Conservation (phyloP, 1,139 yeast species). For the Yamadazyma kanchanaburiensis region DNA sequence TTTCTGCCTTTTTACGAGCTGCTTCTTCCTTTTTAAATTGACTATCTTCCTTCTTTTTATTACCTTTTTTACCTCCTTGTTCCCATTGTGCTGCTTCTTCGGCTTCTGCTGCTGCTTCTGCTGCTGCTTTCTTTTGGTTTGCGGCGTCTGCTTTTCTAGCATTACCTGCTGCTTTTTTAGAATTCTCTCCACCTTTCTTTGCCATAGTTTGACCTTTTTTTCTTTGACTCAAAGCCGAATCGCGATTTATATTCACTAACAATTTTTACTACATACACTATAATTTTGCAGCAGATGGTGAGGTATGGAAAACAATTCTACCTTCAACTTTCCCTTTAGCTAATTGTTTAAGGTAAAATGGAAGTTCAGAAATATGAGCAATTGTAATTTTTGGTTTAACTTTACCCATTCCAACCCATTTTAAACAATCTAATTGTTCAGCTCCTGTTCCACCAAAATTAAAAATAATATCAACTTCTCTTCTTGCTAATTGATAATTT, state of each 20-base stretch:
- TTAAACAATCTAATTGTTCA: constrained; percentile 44
- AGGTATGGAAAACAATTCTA: constrained; percentile 43
- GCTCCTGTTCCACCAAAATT: constrained; percentile 46
- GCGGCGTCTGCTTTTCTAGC: constrained; percentile 71
- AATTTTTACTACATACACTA: constrained; percentile 1
- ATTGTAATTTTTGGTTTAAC: constrained; percentile 35
- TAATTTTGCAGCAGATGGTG: constrained; percentile 6
- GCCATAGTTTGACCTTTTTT: constrained; percentile 47
- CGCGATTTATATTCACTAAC: no score
- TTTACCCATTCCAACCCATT: constrained; percentile 40
- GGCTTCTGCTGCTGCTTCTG: constrained; percentile 43
- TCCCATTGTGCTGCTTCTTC: constrained; percentile 69
- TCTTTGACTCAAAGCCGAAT: constrained; percentile 1
- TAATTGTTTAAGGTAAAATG: constrained; percentile 32
- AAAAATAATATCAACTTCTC: constrained; percentile 40
- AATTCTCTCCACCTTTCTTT: constrained; percentile 57
- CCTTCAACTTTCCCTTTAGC: constrained; percentile 40
- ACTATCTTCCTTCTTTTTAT: constrained; percentile 66
- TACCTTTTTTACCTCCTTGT: constrained; percentile 67
- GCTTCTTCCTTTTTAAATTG: constrained; percentile 62
- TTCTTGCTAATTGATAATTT: constrained; percentile 36
- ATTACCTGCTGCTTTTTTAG: constrained; percentile 67
- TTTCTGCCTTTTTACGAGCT: constrained; percentile 60
- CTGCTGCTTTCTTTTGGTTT: constrained; percentile 56
- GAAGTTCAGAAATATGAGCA: constrained; percentile 34